Conservation (phyloP, 1,284 basidiomycete genomes). For the Thelephora terrestris region DNA sequence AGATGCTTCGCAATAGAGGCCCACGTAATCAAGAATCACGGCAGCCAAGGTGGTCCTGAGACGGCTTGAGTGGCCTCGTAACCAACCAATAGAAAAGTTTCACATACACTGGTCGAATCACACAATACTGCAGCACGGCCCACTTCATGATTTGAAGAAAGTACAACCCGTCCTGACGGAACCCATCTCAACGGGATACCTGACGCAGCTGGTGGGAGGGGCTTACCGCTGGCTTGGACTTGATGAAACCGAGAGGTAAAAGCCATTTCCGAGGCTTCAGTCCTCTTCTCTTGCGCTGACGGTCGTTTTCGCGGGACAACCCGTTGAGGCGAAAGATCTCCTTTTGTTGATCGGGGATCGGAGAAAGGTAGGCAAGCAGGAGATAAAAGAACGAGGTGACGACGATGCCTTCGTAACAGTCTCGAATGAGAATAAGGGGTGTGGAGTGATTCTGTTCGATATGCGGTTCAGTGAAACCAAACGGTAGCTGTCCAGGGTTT, state of each 20-base stretch:
- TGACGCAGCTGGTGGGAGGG: neutral
- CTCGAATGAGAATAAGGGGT: conserved; percentile 49
- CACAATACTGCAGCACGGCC: conserved; percentile 74
- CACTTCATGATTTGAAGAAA: conserved; percentile 76
- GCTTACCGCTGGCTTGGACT: conserved; percentile 48
- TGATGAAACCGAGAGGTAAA: conserved; percentile 55
- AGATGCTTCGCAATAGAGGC: conserved; percentile 62
- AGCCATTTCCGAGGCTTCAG: conserved; percentile 53
- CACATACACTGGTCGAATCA: conserved; percentile 51
- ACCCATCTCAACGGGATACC: neutral
- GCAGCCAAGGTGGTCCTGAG: conserved; percentile 52
- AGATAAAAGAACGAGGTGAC: conserved; percentile 74
- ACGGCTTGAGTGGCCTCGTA: neutral
- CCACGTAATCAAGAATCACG: conserved; percentile 53
- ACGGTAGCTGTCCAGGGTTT: conserved; percentile 10
- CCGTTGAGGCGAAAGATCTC: conserved; percentile 49
- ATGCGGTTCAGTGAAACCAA: conserved; percentile 11
- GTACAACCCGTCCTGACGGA: conserved; percentile 47
- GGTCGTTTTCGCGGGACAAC: conserved; percentile 43
- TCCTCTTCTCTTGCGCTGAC: conserved; percentile 30
- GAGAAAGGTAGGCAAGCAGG: conserved; percentile 62
- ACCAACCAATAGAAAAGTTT: neutral
- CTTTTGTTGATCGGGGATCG: conserved; percentile 51
- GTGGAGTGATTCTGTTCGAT: conserved; percentile 50
- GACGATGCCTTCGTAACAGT: conserved; percentile 63